Conservation (phyloP, 495 filamentous ascomycete genomes). For the Penicillium atrosanguineum region DNA sequence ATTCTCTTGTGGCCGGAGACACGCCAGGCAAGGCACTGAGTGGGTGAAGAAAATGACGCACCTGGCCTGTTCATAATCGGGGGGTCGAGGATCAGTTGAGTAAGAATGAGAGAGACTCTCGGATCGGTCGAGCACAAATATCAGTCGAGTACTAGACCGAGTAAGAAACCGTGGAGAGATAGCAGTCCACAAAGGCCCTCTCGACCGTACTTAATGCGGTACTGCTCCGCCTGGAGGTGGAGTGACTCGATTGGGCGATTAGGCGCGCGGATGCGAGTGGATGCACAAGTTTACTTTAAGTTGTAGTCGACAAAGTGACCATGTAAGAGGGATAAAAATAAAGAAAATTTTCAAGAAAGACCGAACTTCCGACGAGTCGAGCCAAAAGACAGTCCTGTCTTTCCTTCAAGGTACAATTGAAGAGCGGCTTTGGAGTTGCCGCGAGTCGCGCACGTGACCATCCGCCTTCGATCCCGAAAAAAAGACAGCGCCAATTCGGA, state of each 20-base stretch:
- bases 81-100: slow-evolving; percentile 1
- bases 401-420: background rate
- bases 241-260: slow-evolving; percentile 33
- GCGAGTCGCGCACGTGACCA: slow-evolving; percentile 20
- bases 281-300: slow-evolving; percentile 25
- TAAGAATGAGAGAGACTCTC: slow-evolving; percentile 6
- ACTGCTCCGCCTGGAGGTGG: slow-evolving; percentile 37
- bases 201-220: slow-evolving; percentile 39
- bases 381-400: background rate
- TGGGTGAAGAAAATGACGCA: slow-evolving; percentile 30
- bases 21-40: slow-evolving; percentile 9
- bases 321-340: background rate
- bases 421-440: slow-evolving; percentile 8
- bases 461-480: slow-evolving; percentile 15
- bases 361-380: background rate
- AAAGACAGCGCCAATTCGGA: slow-evolving; percentile 10
- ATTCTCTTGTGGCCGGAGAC: slow-evolving; percentile 10
- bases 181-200: slow-evolving; percentile 28
- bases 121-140: slow-evolving; percentile 8
- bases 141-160: slow-evolving; percentile 8
- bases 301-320: background rate
- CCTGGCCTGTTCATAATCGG: slow-evolving; percentile 45
- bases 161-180: slow-evolving; percentile 21
- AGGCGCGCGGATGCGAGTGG: slow-evolving; percentile 36
- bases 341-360: background rate